Evolutionary conservation across 169 alveolate species (phyloP).

Genomic region (Plasmodium billcollinsi): DNA sequence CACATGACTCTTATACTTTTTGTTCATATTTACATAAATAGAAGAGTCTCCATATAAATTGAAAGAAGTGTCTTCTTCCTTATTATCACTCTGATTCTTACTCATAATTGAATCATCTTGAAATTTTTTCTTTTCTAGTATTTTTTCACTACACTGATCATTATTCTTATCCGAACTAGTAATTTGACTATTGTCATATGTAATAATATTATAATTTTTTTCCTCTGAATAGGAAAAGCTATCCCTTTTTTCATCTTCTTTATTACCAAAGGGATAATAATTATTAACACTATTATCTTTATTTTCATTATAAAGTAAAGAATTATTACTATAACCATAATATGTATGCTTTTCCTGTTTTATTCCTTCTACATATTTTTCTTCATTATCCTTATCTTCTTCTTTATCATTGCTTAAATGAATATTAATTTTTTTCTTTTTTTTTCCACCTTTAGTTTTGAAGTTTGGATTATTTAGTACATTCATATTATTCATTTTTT

Average conservation of each 20-base stretch:
- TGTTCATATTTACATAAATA: conserved; percentile 15
- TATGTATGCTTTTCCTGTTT: neutral
- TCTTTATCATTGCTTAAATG: neutral
- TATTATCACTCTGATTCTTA: neutral
- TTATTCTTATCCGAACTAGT: neutral
- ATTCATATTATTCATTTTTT: neutral
- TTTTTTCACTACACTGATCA: neutral
- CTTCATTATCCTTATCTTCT: neutral
- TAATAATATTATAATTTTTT: conserved; percentile 2
- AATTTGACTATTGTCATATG: neutral
- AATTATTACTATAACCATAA: conserved; percentile 7
- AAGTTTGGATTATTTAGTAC: no score
- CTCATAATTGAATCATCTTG: neutral
- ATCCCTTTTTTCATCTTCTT: neutral
- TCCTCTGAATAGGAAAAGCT: conserved; percentile 10
- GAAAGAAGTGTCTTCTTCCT: neutral
- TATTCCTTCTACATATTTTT: no score
- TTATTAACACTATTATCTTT: neutral
- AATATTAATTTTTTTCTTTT: neutral
- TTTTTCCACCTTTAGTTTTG: neutral
- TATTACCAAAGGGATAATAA: neutral
- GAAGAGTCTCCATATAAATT: conserved; percentile 5
- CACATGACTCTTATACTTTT: conserved; percentile 6
- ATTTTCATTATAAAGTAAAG: neutral
- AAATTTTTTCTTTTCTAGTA: conserved; percentile 8